Conservation (phyloP, 1,139 yeast genomes). For the Lodderomyces jiufengensis region DNA sequence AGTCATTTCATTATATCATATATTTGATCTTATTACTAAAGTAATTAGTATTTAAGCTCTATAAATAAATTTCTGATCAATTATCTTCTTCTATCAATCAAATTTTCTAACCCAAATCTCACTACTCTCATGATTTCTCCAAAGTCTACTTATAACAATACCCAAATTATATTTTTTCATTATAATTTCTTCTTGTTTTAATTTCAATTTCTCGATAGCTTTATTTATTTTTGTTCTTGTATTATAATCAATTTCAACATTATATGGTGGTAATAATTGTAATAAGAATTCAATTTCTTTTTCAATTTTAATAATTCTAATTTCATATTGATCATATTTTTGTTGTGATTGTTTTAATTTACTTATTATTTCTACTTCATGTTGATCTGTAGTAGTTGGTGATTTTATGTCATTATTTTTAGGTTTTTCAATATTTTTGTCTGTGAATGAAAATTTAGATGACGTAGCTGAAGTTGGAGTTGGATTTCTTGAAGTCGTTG, state of each 20-base stretch:
- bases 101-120: constrained; percentile 42
- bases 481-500: neutral
- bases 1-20: no score
- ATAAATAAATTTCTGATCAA: no score
- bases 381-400: neutral
- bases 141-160: constrained; percentile 40
- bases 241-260: constrained; percentile 43
- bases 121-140: constrained; percentile 43
- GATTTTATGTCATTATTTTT: neutral
- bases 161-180: constrained; percentile 45
- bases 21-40: no score
- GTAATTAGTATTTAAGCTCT: no score
- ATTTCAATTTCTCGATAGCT: constrained; percentile 42
- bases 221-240: constrained; percentile 40
- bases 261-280: constrained; percentile 43
- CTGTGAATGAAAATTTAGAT: neutral
- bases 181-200: constrained; percentile 42
- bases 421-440: neutral
- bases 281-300: constrained; percentile 41
- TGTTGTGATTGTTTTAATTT: constrained; percentile 23
- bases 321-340: constrained; percentile 35
- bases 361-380: constrained; percentile 5
- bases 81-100: no score
- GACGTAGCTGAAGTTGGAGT: constrained; percentile 1
- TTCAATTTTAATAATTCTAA: constrained; percentile 34